Evolutionary conservation across 257 asterid genomes (phyloP), one percentile per base, ranked within the genome.

Genomic region (Fraxinus quadrangulata): DNA sequence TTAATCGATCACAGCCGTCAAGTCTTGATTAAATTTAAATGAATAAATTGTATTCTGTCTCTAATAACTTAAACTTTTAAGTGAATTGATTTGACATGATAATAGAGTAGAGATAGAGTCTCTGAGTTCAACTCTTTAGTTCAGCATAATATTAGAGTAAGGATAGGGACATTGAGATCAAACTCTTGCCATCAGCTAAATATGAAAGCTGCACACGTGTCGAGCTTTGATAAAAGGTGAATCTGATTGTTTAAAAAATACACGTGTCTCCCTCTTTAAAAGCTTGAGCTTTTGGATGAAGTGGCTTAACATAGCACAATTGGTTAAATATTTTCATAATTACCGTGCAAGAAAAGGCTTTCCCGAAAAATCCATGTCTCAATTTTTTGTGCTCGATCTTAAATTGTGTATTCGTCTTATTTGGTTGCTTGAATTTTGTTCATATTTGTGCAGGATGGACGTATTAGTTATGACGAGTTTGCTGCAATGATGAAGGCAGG

Each of bases 401-500:
- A 51, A 51, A 19, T 19, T 17, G 26, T 17, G 12, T 19, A 21
- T 75, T 34, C 37, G 63, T 33, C 5, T 28, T 30, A 24, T 42
- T 19, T 28, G 30, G 66, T 39, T 39, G 11, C 37, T 37, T 40
- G 37, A 8, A 61, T 37, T 3, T 23, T 31, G 72, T 37, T 51
- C 7, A 14, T 66, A 2, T 19, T 47, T 56, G 6, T 76, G 83
- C 89, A 91, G 97, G 97, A 91, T 42, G 95, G 97, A 69, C 89
- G 89, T 8, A 89, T 89, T 61, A 89, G 92, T 75, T 88, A 80
- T 10, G 90, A 88, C 3, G 94, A 89, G 84, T 89, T 89, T 37
- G 82, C 83, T 31, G 78, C 88, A 5, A 89, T 89, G 94, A 89
- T 89, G 94, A 89, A 89, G 77, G 83, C 94, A 0, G 94, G 92